Conservation (phyloP, 352 stramenopile species). For the Phytophthora fragariae region DNA sequence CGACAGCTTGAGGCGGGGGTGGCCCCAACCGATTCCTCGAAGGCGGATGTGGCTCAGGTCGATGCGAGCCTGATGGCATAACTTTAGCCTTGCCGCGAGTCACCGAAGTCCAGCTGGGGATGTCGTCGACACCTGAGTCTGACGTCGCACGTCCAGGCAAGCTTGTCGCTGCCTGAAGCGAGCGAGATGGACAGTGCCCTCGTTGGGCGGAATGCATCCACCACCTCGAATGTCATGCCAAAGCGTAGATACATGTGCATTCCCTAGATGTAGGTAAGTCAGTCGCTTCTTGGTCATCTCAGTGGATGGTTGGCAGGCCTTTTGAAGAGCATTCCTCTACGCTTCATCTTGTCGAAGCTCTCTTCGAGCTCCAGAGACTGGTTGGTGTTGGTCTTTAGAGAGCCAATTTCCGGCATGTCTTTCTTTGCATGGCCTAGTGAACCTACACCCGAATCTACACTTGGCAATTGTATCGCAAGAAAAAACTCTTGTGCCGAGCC, state of each 20-base stretch:
- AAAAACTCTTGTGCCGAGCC: neutral
- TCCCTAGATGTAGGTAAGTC: too few relatives aligned
- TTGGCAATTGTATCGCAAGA: neutral
- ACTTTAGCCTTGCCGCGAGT: neutral
- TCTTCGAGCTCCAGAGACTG: conserved; percentile 4
- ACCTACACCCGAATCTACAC: neutral
- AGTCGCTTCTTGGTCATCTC: conserved; percentile 41
- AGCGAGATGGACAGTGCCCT: neutral
- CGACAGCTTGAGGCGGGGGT: conserved; percentile 37
- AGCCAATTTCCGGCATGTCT: neutral
- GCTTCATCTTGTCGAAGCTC: conserved; percentile 20
- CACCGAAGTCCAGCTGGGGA: conserved; percentile 24
- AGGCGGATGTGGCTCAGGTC: conserved; percentile 21
- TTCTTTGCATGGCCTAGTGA: neutral
- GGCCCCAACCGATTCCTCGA: conserved; percentile 21
- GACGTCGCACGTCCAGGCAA: conserved; percentile 15
- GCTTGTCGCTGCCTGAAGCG: neutral
- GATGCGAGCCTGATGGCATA: neutral
- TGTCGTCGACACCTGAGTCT: conserved; percentile 15
- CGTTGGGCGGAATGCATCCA: neutral
- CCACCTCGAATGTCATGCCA: neutral
- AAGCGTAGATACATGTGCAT: neutral
- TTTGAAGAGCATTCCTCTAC: conserved; percentile 27
- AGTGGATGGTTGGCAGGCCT: neutral
- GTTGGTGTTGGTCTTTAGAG: neutral